phyloP scores from a whole-genome alignment of 1,139 yeast genomes.

The Lizanozyma gosingica region DNA sequence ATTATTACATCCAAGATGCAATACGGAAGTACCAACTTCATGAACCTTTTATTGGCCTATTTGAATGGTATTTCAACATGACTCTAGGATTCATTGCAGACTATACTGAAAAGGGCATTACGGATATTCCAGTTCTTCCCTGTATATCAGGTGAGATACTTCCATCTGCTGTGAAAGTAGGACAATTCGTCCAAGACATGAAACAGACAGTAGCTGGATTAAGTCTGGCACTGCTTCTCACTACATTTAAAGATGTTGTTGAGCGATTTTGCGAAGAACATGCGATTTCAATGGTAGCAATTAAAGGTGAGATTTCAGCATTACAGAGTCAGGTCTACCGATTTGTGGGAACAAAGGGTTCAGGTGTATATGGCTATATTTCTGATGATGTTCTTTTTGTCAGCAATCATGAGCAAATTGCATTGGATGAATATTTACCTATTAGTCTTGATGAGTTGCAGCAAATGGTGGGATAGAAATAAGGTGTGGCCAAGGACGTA shows the following conservation, averaged over 20 bases:
- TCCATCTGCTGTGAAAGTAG: conserved; percentile 6
- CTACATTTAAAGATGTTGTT: conserved; percentile 33
- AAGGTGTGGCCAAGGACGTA: no score
- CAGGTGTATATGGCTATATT: conserved; percentile 15
- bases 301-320: conserved; percentile 13
- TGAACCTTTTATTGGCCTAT: conserved; percentile 4
- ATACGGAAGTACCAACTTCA: neutral
- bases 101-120: neutral
- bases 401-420: conserved; percentile 4
- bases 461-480: neutral
- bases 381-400: conserved; percentile 29
- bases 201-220: conserved; percentile 14
- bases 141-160: conserved; percentile 8
- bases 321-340: conserved; percentile 15
- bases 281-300: conserved; percentile 15
- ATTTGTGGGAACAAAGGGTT: conserved; percentile 11
- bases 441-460: conserved; percentile 14
- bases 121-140: conserved; percentile 10
- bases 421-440: conserved; percentile 12
- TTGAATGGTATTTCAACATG: conserved; percentile 21
- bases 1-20: conserved; percentile 1
- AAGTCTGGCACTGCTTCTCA: conserved; percentile 21
- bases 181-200: conserved; percentile 4
- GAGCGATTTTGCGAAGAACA: conserved; percentile 19
- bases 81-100: conserved; percentile 10